Base-by-base conservation (phyloP, 805 yeast genomes). In the Candida taoyuanica region DNA sequence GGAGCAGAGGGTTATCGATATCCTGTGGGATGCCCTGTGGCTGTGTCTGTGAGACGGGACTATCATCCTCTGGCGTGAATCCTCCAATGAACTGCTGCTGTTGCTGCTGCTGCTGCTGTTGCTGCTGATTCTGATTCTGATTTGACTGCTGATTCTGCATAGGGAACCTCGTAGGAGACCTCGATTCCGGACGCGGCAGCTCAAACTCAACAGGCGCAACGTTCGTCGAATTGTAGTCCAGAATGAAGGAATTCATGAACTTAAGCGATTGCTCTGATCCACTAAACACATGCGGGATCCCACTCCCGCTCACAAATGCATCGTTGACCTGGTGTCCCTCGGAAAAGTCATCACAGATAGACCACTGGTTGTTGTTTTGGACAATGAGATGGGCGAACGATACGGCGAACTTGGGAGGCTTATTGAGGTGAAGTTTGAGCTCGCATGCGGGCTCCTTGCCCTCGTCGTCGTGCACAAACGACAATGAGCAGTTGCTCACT, bases 291-390 rank as follows among this genome's bases (percentile, higher is more conserved):
- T 84, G 93, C 1, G 89, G 88, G 12, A 77, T 66, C 16, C 73
- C 71, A 3, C 76, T 67, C 2, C 85, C 85, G 4, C 77, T 78
- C 21, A 69, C 64, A 53, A 66, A 76, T 0, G 93, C 91, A 41
- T 70, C 72, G 38, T 76, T 76, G 5, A 85, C 93, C 55, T 84
- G 91, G 52, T 81, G 87, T 12, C 85, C 89, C 51, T 84, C 93
- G 42, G 86, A 78, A 48, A 85, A 85, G 60, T 85, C 94, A 41
- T 82, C 91, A 59, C 91, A 83, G 18, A 82, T 78, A 1, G 85
- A 78, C 89, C 89, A 81, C 50, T 78, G 84, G 55, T 80, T 80
- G 17, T 70, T 58, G 46, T 71, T 67, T 44, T 70, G 69, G 2
- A 54, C 56, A 36, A 70, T 69, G 14, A 76, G 75, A 49, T 74